phyloP scores from a whole-genome alignment of 805 yeast genomes.

The Starmerella kuoi region DNA sequence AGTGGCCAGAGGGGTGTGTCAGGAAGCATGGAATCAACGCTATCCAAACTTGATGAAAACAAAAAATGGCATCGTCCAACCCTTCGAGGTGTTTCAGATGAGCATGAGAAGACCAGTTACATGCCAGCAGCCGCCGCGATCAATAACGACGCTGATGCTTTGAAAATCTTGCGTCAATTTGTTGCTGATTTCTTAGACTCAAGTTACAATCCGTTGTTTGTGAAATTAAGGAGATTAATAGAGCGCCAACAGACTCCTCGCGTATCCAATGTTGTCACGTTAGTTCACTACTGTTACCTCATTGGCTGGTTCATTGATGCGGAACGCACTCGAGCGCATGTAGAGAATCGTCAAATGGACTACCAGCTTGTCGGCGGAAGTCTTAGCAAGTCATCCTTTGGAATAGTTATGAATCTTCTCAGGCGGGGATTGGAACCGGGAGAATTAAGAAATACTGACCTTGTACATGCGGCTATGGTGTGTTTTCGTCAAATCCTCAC shows the following conservation, averaged over 20 bases:
- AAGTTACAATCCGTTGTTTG: conserved; percentile 57
- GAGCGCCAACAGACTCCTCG: conserved; percentile 32
- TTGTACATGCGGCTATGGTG: conserved; percentile 58
- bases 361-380: conserved; percentile 32
- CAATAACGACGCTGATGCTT: conserved; percentile 22
- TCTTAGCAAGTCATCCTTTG: conserved; percentile 49
- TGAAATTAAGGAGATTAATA: conserved; percentile 38
- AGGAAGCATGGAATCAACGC: conserved; percentile 37
- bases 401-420: conserved; percentile 39
- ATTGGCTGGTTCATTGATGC: conserved; percentile 67
- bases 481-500: conserved; percentile 53
- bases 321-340: conserved; percentile 35
- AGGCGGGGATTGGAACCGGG: conserved; percentile 27
- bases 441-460: conserved; percentile 37
- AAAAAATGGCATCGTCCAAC: conserved; percentile 50
- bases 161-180: conserved; percentile 33
- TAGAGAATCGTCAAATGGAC: conserved; percentile 23
- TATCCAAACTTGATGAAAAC: conserved; percentile 52
- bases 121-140: conserved; percentile 12
- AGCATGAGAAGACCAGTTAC: conserved; percentile 21
- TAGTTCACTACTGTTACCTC: conserved; percentile 43
- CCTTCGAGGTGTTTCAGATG: conserved; percentile 13
- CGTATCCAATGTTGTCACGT: conserved; percentile 21
- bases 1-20: conserved; percentile 59
- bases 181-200: conserved; percentile 55